Evolutionary conservation across 2,329 filamentous ascomycete genomes (phyloP), one percentile per base, ranked within the genome.

Genomic region (Pestalotiopsis sp.): DNA sequence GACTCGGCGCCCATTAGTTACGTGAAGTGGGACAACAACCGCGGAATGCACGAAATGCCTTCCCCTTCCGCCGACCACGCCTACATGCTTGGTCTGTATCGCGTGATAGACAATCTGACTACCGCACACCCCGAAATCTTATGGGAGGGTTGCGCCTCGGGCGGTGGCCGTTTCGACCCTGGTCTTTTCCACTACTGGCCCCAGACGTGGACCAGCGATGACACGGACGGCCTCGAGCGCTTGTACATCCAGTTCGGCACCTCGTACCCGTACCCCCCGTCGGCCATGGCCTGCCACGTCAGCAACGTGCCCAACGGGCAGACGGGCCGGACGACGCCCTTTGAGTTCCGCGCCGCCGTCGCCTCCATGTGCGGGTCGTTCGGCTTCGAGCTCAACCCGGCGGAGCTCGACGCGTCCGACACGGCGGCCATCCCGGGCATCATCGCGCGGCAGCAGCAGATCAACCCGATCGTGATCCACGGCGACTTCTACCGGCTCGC

Each of bases 351-450:
- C 41, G 88, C 86, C 0, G 89, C 91, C 67, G 89, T 91, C 0
- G 90, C 90, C 5, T 88, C 91, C 81, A 91, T 91, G 89, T 90
- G 90, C 67, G 89, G 89, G 49, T 90, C 87, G 0, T 91, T 91
- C 71, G 90, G 90, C 0, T 83, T 91, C 12, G 89, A 92, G 74
- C 82, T 92, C 7, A 83, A 91, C 73, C 90, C 89, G 0, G 79
- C 78, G 0, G 81, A 85, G 7, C 83, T 90, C 5, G 77, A 78
- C 0, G 80, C 80, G 0, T 84, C 84, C 13, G 89, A 91, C n/a
- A 81, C 79, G 61, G 81, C 79, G 0, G 80, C 81, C 38, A 82
- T 92, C 0, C 89, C 89, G 0, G 81, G 74, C 0, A 79, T 91
- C 1, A 85, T 92, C 68, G 79, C 77, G 0, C 79, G 86, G 5